Evolutionary conservation across 2,329 filamentous ascomycete species (phyloP), one percentile per base, ranked within the genome.

Genomic region (Colletotrichum destructivum): DNA sequence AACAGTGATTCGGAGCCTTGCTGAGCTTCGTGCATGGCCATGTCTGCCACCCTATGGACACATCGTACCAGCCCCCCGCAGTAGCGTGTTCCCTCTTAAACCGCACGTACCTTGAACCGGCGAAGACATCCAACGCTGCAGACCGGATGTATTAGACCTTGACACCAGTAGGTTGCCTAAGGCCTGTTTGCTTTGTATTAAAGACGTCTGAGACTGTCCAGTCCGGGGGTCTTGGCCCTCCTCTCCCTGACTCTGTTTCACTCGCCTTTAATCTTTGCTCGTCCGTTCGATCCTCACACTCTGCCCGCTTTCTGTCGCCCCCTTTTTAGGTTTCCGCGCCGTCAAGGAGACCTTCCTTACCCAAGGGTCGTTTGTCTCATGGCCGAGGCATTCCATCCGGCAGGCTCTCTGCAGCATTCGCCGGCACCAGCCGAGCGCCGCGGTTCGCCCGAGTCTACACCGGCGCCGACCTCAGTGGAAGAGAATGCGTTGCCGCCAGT

Each of bases 1-100:
- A 16, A 31, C 31, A 38, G 44, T 46, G 15, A 46, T 46, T 21
- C 38, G 49, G 61, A 49, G n/a, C 61, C n/a, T 54, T 47, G 13
- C 31, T 21, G 46, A 49, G 26, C 60, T 40, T 51, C 26, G 44
- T 47, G 47, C 26, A 31, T 31, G 60, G 46, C n/a, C 26, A n/a
- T n/a, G 18, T 40, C 9, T 44, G n/a, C 42, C 61, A 23, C 51
- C 40, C 21, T 64, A 18, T 47, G 51, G 62, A 51, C 12, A 18
- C 62, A 55, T 47, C 62, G 56, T 35, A 55, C 40, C 51, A 23
- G 40, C n/a, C 46, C 49, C 51, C 16, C 62, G 62, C 62, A 56
- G 62, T 56, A 64, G 51, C 49, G 38, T n/a, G 21, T 56, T 49
- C 11, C 18, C 46, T 11, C 46, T 49, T 7, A 3, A n/a, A 26